Evolutionary conservation across 306 rosid genomes (phyloP).

Genomic region (Gleditsia sinensis): DNA sequence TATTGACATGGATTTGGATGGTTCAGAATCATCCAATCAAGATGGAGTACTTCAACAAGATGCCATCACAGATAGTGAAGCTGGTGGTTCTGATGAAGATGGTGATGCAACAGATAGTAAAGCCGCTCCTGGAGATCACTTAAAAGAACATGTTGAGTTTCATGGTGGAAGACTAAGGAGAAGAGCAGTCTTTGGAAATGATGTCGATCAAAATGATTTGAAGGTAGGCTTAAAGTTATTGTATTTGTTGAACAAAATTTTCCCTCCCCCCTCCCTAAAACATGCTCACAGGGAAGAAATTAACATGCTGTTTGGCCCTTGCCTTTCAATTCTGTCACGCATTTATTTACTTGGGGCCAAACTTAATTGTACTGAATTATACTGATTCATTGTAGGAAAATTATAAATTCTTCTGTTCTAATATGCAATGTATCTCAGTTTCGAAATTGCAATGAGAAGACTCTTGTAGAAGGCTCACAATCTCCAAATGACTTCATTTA

Average conservation of each 20-base stretch:
- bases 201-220: conserved; percentile 47
- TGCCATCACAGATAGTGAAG: conserved; percentile 25
- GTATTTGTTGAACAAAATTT: conserved; percentile 13
- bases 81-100: conserved; percentile 41
- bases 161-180: conserved; percentile 79
- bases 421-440: conserved; percentile 18
- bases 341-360: background rate
- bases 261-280: background rate
- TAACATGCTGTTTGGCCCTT: conserved; percentile 9
- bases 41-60: conserved; percentile 39
- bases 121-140: conserved; percentile 31
- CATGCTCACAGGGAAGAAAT: background rate
- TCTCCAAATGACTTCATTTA: conserved; percentile 28
- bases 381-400: background rate
- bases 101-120: conserved; percentile 35
- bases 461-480: conserved; percentile 16
- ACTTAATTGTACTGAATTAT: background rate
- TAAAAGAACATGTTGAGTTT: conserved; percentile 75
- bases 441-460: conserved; percentile 2
- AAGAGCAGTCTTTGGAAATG: conserved; percentile 65
- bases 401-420: conserved; percentile 14
- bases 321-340: conserved; percentile 8
- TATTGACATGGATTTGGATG: conserved; percentile 43
- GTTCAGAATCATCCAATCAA: conserved; percentile 56
- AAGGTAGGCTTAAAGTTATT: conserved; percentile 51